Percentiles rank a stretch among this genome's conserved stretches.
Evolutionary conservation across 2,329 filamentous ascomycete genomes (phyloP).

Genomic region (Aspergillus fructus): DNA sequence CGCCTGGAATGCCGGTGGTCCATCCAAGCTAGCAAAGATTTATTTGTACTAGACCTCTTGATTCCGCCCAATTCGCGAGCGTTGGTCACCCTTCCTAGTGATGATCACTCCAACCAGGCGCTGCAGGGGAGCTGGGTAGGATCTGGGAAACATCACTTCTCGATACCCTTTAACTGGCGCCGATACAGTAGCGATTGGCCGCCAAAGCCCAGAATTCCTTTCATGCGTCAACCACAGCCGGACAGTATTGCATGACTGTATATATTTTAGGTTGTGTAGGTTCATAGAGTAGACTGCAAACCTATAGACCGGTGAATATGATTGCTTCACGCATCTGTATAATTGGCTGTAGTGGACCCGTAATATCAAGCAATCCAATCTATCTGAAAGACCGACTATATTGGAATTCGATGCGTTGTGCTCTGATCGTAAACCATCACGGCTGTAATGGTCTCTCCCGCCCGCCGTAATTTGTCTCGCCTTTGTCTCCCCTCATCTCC

Average conservation of each 20-base stretch:
- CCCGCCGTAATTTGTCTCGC: no score
- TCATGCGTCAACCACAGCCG: conserved; percentile 10
- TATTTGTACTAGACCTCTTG: conserved; percentile 17
- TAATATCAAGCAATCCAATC: no score
- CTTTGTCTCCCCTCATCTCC: no score
- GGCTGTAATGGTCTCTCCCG: no score
- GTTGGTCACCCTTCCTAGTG: conserved; percentile 16
- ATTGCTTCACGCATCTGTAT: no score
- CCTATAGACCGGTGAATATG: no score
- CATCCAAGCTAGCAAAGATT: not conserved
- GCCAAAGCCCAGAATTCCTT: conserved; percentile 17
- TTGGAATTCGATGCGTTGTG: no score
- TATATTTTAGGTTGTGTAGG: not conserved
- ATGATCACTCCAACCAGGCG: not conserved
- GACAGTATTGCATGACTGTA: conserved; percentile 8
- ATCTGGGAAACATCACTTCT: conserved; percentile 18
- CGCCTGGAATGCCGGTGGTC: conserved; percentile 25
- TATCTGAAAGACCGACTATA: no score
- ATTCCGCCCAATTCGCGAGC: conserved; percentile 24
- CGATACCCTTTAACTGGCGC: not conserved
- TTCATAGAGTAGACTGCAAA: not conserved
- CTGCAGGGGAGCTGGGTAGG: conserved; percentile 11
- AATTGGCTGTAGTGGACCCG: no score
- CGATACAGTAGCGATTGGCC: conserved; percentile 19
- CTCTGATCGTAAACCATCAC: no score